Evolutionary conservation across 2,329 filamentous ascomycete species (phyloP).

Genomic region (Pyrenophora seminiperda): DNA sequence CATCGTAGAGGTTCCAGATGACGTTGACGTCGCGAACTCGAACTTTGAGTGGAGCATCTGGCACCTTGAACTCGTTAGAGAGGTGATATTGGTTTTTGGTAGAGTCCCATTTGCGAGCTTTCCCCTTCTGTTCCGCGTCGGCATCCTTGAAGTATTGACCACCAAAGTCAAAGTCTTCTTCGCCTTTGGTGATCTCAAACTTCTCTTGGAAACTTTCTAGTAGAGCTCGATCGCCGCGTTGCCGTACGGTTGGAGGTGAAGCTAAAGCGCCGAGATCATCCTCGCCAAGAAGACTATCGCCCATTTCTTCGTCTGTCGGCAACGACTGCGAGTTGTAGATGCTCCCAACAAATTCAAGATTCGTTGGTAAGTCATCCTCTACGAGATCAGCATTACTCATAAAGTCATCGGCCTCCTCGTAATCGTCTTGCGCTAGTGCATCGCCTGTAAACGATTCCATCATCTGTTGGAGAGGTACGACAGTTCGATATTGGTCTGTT

Average conservation of each 20-base stretch:
- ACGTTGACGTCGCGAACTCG: conserved; percentile 85
- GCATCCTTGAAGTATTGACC: conserved; percentile 75
- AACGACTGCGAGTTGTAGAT: conserved; percentile 56
- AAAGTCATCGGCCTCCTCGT: conserved; percentile 57
- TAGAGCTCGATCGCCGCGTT: conserved; percentile 46
- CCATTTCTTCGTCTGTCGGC: conserved; percentile 50
- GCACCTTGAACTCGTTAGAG: conserved; percentile 64
- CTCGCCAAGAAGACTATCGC: conserved; percentile 50
- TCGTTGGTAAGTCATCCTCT: conserved; percentile 49
- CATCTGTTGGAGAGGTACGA: conserved; percentile 85
- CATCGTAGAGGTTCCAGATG: conserved; percentile 98
- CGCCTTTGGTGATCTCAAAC: conserved; percentile 60
- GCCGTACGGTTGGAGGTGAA: conserved; percentile 36
- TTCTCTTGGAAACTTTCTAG: conserved; percentile 60
- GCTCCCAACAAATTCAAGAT: conserved; percentile 59
- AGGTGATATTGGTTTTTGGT: conserved; percentile 74
- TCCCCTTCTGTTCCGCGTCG: conserved; percentile 64
- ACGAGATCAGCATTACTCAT: conserved; percentile 48
- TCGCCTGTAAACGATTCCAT: conserved; percentile 89
- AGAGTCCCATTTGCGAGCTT: conserved; percentile 81
- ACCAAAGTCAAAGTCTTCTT: conserved; percentile 71
- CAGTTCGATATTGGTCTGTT: conserved; percentile 82
- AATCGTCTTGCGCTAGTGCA: conserved; percentile 69
- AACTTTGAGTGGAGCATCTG: conserved; percentile 74
- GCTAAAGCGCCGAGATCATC: conserved; percentile 46